Percentiles rank a stretch among this genome's conserved stretches.
Evolutionary conservation across 805 yeast genomes (phyloP).

Genomic region (Candida andamanensis): DNA sequence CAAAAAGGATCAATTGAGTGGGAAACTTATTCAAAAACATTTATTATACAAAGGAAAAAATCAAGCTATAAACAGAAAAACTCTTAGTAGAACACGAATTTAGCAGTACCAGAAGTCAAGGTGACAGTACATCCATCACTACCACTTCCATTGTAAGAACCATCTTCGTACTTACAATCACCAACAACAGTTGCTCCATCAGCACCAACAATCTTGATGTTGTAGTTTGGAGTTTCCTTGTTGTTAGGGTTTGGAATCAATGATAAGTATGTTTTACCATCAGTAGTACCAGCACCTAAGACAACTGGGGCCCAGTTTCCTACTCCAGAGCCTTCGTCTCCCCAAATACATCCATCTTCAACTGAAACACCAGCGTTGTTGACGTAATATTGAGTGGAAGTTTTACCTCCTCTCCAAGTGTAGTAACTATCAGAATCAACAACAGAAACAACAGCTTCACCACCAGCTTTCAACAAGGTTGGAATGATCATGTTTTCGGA

Average conservation of each 20-base stretch:
- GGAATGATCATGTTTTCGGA: constrained; percentile 98
- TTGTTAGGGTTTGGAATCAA: constrained; percentile 96
- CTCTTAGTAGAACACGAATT: constrained; percentile 44
- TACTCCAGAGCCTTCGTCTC: constrained; percentile 65
- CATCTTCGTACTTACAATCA: constrained; percentile 74
- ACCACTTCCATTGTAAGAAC: constrained; percentile 60
- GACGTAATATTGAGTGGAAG: constrained; percentile 96
- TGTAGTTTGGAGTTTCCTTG: constrained; percentile 51
- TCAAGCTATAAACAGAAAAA: neutral
- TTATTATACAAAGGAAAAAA: constrained; percentile 7
- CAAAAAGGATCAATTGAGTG: too few species aligned
- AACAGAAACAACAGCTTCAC: constrained; percentile 62
- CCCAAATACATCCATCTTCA: constrained; percentile 95
- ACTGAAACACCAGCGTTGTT: constrained; percentile 91
- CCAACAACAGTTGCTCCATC: constrained; percentile 56
- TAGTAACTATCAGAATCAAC: constrained; percentile 76
- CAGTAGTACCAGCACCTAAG: constrained; percentile 85
- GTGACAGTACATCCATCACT: constrained; percentile 78
- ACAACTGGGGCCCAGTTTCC: constrained; percentile 99
- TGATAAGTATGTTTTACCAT: constrained; percentile 70
- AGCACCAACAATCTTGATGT: constrained; percentile 60
- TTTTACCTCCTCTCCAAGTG: constrained; percentile 72
- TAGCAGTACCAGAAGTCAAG: constrained; percentile 54
- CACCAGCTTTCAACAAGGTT: constrained; percentile 71
- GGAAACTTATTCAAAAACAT: too few species aligned